Percentiles rank a stretch among this genome's conserved stretches.
phyloP scores from a whole-genome alignment of 768 basidiomycete species.

The Pholiota molesta region DNA sequence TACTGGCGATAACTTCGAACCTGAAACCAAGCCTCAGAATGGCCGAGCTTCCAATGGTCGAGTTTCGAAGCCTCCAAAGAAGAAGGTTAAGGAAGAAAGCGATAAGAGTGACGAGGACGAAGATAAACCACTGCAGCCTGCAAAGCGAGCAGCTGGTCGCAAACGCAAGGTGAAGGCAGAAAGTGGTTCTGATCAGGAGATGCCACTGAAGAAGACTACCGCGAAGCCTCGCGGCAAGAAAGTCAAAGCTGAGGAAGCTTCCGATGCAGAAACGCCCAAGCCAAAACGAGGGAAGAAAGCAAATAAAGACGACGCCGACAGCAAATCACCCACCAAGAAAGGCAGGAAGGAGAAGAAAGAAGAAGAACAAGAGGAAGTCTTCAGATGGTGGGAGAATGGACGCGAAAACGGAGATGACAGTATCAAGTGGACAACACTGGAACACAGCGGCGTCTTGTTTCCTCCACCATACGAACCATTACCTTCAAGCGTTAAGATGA shows the following conservation, averaged over 20 bases:
- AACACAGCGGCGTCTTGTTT: conserved; percentile 94
- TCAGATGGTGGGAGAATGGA: conserved; percentile 81
- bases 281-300: conserved; percentile 43
- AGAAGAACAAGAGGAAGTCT: conserved; percentile 74
- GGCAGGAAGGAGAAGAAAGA: conserved; percentile 60
- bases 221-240: conserved; percentile 55
- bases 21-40: conserved; percentile 49
- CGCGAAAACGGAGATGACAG: conserved; percentile 74
- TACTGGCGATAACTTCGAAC: conserved; percentile 38
- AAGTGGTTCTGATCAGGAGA: conserved; percentile 50
- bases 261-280: conserved; percentile 46
- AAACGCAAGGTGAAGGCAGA: conserved; percentile 55
- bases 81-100: conserved; percentile 62
- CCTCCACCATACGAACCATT: conserved; percentile 92
- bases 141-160: conserved; percentile 36
- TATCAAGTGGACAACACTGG: conserved; percentile 93
- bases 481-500: conserved; percentile 87
- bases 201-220: conserved; percentile 47
- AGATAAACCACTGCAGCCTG: conserved; percentile 37
- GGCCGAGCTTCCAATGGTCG: conserved; percentile 48
- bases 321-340: conserved; percentile 42
- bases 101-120: conserved; percentile 36
- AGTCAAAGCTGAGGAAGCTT: conserved; percentile 52
- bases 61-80: conserved; percentile 59
- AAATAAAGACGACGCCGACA: conserved; percentile 45